These are phyloP conservation scores for Crithidia sp. DNA, from an alignment of 208 protist species.

Conservation along the genomic window DNA sequence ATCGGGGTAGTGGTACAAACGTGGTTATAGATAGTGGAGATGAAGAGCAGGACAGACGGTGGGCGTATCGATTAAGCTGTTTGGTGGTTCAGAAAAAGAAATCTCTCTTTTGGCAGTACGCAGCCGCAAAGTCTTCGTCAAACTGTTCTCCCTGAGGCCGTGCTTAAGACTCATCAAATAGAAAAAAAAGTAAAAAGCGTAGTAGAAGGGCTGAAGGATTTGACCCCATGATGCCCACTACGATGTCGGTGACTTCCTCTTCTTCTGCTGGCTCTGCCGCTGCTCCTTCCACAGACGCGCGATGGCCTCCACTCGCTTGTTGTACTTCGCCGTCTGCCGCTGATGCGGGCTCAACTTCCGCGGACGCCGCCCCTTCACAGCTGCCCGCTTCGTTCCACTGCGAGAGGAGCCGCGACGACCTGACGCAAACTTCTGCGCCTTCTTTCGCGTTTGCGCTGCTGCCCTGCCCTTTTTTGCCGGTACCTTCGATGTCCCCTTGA, in stretches of 20 bases:
- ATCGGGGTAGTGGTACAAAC: no score
- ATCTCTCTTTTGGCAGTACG: no score
- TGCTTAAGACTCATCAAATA: no score
- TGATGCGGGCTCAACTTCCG: conserved; percentile 42
- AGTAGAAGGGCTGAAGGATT: neutral
- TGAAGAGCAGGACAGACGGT: no score
- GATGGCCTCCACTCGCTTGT: conserved; percentile 84
- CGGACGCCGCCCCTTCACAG: neutral
- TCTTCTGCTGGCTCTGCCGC: conserved; percentile 24
- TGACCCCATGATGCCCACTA: neutral
- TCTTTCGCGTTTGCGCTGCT: neutral
- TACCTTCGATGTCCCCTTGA: neutral
- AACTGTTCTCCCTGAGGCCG: no score
- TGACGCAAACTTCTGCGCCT: neutral
- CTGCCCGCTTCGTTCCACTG: no score
- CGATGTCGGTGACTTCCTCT: conserved; percentile 11
- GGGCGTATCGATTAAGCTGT: no score
- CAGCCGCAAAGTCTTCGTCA: no score
- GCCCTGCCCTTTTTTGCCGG: neutral
- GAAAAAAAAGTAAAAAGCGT: no score
- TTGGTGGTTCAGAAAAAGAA: no score
- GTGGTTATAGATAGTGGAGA: no score
- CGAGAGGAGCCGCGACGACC: neutral
- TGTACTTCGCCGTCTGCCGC: conserved; percentile 80
- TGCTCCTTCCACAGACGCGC: conserved; percentile 81